Percentiles rank a stretch among this genome's conserved stretches.
Evolutionary conservation across 75 land plant genomes (phyloP).

Genomic region (Cryptomeria japonica): DNA sequence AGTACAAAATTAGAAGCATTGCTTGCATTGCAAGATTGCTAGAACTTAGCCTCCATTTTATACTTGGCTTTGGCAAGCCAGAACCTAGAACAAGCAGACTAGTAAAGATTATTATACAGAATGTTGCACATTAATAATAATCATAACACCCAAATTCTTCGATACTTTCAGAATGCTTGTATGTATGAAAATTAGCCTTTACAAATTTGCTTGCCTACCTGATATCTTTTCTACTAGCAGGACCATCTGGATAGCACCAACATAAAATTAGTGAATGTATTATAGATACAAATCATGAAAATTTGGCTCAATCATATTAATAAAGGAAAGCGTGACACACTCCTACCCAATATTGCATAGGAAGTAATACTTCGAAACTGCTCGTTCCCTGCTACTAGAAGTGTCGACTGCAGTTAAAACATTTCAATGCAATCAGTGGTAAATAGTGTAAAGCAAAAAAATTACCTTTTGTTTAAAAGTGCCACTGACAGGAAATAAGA

Average conservation of each 20-base stretch:
- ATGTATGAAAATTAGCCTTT: neutral
- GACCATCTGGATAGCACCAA: constrained; percentile 2
- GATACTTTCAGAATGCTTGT: neutral
- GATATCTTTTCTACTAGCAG: neutral
- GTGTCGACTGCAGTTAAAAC: constrained; percentile 15
- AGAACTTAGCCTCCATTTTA: neutral
- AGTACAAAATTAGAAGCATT: neutral
- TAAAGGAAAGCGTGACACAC: neutral
- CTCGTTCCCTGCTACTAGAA: constrained; percentile 21
- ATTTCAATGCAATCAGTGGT: neutral
- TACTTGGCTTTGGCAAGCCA: neutral
- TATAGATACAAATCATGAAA: constrained; percentile 13
- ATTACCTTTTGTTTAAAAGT: neutral
- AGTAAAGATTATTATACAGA: neutral
- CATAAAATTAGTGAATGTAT: neutral
- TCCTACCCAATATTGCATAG: neutral
- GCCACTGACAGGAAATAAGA: neutral
- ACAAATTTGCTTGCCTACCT: neutral
- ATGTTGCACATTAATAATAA: neutral
- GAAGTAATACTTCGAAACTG: constrained; percentile 31
- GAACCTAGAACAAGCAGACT: neutral
- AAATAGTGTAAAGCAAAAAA: neutral
- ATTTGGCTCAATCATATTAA: neutral
- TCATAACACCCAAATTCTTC: neutral
- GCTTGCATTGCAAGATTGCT: neutral